Percentiles rank a stretch among this genome's conserved stretches.
Evolutionary conservation across 2,329 filamentous ascomycete species (phyloP).

Genomic region (Penicillium sp.): DNA sequence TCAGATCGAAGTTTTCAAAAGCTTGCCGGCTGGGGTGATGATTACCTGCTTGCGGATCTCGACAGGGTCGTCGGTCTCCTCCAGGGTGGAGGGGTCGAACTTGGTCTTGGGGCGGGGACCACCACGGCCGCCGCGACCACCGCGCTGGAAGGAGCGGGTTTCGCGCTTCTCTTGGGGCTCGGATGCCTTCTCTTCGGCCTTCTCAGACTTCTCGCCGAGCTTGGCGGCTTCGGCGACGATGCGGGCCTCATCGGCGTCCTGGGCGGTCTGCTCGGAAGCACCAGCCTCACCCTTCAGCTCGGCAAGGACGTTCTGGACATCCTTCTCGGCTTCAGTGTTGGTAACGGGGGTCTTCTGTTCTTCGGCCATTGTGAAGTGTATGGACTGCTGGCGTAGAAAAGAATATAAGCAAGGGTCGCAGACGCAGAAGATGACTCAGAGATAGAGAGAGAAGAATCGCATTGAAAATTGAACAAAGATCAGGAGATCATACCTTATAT

Average conservation of each 20-base stretch:
- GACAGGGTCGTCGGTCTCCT: constrained; percentile 73
- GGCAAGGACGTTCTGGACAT: constrained; percentile 48
- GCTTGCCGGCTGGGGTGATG: background rate
- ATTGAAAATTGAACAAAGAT: background rate
- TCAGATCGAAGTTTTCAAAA: constrained; percentile 1
- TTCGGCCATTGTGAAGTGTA: constrained; percentile 34
- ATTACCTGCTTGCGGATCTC: constrained; percentile 81
- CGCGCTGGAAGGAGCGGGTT: constrained; percentile 25
- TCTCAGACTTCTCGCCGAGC: constrained; percentile 40
- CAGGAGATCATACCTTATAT: constrained; percentile 5
- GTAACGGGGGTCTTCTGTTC: constrained; percentile 37
- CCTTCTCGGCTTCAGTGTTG: constrained; percentile 48
- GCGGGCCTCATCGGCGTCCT: constrained; percentile 38
- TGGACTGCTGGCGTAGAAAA: constrained; percentile 2
- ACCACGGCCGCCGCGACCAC: constrained; percentile 28
- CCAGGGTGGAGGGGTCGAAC: constrained; percentile 67
- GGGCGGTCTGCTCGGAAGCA: constrained; percentile 20
- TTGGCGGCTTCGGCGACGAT: constrained; percentile 41
- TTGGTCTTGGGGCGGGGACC: constrained; percentile 59
- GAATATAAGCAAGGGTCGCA: constrained; percentile 8
- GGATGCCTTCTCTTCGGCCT: constrained; percentile 32
- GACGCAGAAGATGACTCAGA: background rate
- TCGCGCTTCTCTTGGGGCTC: constrained; percentile 22
- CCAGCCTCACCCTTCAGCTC: constrained; percentile 42
- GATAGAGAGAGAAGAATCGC: background rate